phyloP scores from a whole-genome alignment of 2,329 filamentous ascomycete species.

The Trichoderma harzianum region DNA sequence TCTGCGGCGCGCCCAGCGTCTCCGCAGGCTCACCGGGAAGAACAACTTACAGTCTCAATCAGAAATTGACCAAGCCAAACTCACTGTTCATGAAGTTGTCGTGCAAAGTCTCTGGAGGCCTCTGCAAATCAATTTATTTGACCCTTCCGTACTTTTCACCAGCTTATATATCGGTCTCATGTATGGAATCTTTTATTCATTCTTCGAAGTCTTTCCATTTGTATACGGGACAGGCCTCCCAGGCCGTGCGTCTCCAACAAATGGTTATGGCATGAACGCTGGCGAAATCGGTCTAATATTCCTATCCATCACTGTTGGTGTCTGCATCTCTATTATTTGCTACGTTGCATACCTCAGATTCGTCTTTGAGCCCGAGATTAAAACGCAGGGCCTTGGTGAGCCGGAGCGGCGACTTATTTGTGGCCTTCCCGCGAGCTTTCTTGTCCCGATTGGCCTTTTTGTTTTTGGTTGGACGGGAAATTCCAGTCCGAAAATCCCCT shows the following conservation, averaged over 20 bases:
- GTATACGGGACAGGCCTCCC: neutral
- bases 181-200: neutral
- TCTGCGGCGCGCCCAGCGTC: neutral
- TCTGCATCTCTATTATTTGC: neutral
- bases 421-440: neutral
- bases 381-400: neutral
- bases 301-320: neutral
- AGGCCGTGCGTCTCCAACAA: neutral
- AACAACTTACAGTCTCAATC: neutral
- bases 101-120: neutral
- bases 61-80: neutral
- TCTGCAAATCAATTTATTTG: neutral
- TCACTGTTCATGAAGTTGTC: neutral
- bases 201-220: slow-evolving; percentile 3
- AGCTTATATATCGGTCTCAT: neutral
- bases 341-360: neutral
- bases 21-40: neutral
- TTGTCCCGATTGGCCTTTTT: neutral
- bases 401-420: neutral
- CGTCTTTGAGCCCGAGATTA: neutral
- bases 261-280: neutral
- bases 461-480: slow-evolving; percentile 1
- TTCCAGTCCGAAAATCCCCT: neutral
- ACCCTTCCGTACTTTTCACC: slow-evolving; percentile 2
- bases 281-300: neutral